Evolutionary conservation across 2,329 filamentous ascomycete species (phyloP).

Genomic region (Alternaria infectoria): DNA sequence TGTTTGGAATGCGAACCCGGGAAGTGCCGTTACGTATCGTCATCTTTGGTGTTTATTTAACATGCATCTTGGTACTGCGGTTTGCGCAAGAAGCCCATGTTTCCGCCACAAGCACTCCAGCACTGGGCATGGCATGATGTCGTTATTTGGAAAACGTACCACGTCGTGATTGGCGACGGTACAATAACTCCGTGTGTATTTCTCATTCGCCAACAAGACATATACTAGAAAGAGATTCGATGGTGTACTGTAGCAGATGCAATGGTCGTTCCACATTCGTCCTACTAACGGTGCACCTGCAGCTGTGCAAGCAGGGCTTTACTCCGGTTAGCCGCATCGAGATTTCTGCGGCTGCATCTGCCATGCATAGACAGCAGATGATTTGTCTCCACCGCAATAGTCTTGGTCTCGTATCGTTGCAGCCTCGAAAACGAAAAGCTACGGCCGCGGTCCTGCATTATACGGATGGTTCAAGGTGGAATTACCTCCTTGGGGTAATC

Average conservation of each 20-base stretch:
- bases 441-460: no score
- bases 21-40: neutral
- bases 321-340: neutral
- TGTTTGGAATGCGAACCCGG: neutral
- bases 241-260: neutral
- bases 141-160: neutral
- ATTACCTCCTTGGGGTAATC: neutral
- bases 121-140: neutral
- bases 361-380: neutral
- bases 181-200: neutral
- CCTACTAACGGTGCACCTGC: neutral
- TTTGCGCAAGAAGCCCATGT: neutral
- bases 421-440: no score
- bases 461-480: neutral
- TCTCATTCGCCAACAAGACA: neutral
- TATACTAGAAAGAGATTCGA: neutral
- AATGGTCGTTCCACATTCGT: neutral
- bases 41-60: neutral
- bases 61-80: neutral
- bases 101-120: neutral
- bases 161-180: neutral
- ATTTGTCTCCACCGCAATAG: neutral
- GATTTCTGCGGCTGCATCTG: neutral
- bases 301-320: neutral
- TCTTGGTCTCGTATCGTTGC: neutral